Evolutionary conservation across 768 basidiomycete species (phyloP).

Genomic region (Mycena latifolia): DNA sequence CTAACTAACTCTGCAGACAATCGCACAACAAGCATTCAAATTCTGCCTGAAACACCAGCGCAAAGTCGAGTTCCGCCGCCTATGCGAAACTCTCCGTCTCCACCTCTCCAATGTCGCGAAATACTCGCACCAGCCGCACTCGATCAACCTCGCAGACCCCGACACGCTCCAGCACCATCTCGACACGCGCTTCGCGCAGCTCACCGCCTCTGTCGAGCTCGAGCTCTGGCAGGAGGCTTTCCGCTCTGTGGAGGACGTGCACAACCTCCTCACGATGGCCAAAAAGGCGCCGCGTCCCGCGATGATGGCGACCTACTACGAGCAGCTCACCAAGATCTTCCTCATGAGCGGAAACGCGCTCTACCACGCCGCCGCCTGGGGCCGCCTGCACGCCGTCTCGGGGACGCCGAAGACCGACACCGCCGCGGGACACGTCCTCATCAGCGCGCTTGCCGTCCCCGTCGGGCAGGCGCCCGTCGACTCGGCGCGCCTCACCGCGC

Average conservation of each 20-base stretch:
- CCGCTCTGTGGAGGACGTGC: slow-evolving; percentile 97
- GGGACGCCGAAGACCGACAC: slow-evolving; percentile 79
- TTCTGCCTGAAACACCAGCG: slow-evolving; percentile 95
- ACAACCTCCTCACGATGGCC: slow-evolving; percentile 93
- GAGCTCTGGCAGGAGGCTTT: slow-evolving; percentile 99
- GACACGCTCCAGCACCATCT: slow-evolving; percentile 96
- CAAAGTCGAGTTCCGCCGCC: slow-evolving; percentile 96
- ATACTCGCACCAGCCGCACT: slow-evolving; percentile 92
- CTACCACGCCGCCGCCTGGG: slow-evolving; percentile 98
- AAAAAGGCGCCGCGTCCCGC: slow-evolving; percentile 93
- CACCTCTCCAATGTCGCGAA: slow-evolving; percentile 96
- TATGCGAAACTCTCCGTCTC: slow-evolving; percentile 95
- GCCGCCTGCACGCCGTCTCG: slow-evolving; percentile 79
- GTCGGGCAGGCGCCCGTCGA: slow-evolving; percentile 68
- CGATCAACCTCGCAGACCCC: slow-evolving; percentile 95
- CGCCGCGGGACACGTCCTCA: slow-evolving; percentile 92
- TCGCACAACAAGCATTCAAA: slow-evolving; percentile 97
- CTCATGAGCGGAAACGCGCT: slow-evolving; percentile 94
- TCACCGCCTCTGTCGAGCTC: slow-evolving; percentile 96
- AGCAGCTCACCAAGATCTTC: slow-evolving; percentile 97
- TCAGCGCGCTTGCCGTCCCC: slow-evolving; percentile 94
- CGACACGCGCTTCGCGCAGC: slow-evolving; percentile 96
- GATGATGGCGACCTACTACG: slow-evolving; percentile 99
- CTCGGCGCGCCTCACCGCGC: slow-evolving; percentile 76
- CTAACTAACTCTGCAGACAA: slow-evolving; percentile 66